These are phyloP conservation scores for Abelmoschus esculentus DNA, from an alignment of 345 rosid genomes.

Conservation along the genomic window DNA sequence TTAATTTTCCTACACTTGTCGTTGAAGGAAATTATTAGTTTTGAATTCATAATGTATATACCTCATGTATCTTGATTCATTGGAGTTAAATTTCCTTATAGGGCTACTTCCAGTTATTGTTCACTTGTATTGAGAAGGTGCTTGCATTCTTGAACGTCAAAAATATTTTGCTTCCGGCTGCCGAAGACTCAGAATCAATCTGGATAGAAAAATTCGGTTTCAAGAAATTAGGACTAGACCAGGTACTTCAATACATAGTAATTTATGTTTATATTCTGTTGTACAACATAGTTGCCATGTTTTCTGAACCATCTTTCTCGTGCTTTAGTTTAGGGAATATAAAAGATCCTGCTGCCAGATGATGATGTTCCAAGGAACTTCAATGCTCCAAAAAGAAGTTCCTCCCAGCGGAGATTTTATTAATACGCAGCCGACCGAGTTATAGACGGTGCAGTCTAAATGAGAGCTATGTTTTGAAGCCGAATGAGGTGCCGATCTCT, in stretches of 20 bases:
- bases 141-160: slow-evolving; percentile 49
- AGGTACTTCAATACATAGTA: slow-evolving; percentile 31
- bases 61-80: not conserved
- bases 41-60: not conserved
- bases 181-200: slow-evolving; percentile 73
- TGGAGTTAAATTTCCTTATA: slow-evolving; percentile 15
- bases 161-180: slow-evolving; percentile 66
- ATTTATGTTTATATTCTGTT: not conserved
- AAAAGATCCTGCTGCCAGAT: slow-evolving; percentile 51
- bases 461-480: not conserved
- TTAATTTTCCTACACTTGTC: not conserved
- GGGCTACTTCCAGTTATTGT: slow-evolving; percentile 77
- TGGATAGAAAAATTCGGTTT: slow-evolving; percentile 77
- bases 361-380: slow-evolving; percentile 62
- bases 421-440: slow-evolving; percentile 18
- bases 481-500: not conserved
- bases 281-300: not conserved
- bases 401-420: slow-evolving; percentile 24
- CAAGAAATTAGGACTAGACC: slow-evolving; percentile 41
- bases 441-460: slow-evolving; percentile 5
- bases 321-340: slow-evolving; percentile 42
- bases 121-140: slow-evolving; percentile 64
- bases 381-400: slow-evolving; percentile 57
- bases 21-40: not conserved
- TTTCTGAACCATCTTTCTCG: not conserved